Conservation (phyloP, 192 early-diverging fungal species). For the Backusella sp. region DNA sequence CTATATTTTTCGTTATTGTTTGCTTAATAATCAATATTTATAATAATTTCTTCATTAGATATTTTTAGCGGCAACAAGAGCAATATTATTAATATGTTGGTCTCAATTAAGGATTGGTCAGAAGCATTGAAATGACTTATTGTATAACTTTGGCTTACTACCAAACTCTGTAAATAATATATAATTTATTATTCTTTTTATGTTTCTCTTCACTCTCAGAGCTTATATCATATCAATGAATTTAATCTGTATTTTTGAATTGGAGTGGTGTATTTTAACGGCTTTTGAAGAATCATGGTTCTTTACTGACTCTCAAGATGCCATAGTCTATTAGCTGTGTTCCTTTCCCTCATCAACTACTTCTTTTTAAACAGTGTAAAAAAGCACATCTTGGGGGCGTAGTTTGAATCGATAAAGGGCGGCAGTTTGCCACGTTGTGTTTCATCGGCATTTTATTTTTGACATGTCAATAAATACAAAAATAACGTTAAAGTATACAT, state of each 20-base stretch:
- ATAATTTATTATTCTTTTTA: not conserved
- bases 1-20: not conserved
- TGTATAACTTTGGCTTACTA: constrained; percentile 9
- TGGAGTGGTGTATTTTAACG: no score
- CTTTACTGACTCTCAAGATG: no score
- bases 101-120: not conserved
- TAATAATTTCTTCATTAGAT: not conserved
- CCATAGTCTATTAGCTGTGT: no score
- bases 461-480: not conserved
- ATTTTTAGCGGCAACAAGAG: not conserved
- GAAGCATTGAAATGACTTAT: not conserved
- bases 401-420: no score
- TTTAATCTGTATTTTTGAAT: not conserved
- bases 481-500: not conserved
- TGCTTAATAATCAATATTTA: not conserved
- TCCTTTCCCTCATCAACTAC: no score
- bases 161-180: not conserved
- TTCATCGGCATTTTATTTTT: not conserved
- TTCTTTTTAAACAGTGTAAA: no score
- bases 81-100: not conserved
- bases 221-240: not conserved
- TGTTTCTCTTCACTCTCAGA: not conserved
- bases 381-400: no score
- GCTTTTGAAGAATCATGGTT: no score
- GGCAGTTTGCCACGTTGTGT: not conserved